Base-by-base conservation (phyloP, 208 protist species). In the Trypanosoma brucei region DNA sequence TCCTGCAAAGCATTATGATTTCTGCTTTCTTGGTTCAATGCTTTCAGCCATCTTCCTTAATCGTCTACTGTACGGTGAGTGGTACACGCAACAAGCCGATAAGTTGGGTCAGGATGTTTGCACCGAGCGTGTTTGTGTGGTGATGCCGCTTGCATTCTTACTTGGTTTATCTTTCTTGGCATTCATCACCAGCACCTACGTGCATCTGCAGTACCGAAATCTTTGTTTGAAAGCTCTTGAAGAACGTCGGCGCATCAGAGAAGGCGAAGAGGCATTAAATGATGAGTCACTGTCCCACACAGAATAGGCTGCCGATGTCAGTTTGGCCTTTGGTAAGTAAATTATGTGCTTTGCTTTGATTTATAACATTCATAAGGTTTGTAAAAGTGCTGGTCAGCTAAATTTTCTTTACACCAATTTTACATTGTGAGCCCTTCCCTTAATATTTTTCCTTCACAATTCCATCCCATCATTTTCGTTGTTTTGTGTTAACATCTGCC, bases 181-280 rank as follows among this genome's bases (percentile, higher is more conserved):
- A 11, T 13, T 75, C 3, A 22, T 63, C 13, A 13, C 62, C 13
- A 63, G 8, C 35, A 8, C 44, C 3, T 70, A 70, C 48, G 13
- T 55, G 3, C 51, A 65, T 48, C 5, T 48, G 22, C 14, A 3
- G 11, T 75, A 75, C 55, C 46, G 9, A 14, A n/a, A 44, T 30
- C 64, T 68, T 39, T 75, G 55, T 34, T 1, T 42, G n/a, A 46
- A 36, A 6, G 78, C 77, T 39, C 64, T 89, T 35, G 70, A 38
- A 0, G 83, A 89, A 67, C 76, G 83, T n/a, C 56, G 45, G 9
- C 61, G 65, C 40, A 3, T 87, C 0, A 45, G 70, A 45, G 67
- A 72, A 49, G 56, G 58, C 50, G 72, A 48, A 3, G 37, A 0
- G 3, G 65, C 52, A 11, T 55, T 45, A 11, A 49, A 55, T 35